Evolutionary conservation across 441 rosid genomes (phyloP), one percentile per base, ranked within the genome.

Genomic region (Bocquillonia castaneifolia): DNA sequence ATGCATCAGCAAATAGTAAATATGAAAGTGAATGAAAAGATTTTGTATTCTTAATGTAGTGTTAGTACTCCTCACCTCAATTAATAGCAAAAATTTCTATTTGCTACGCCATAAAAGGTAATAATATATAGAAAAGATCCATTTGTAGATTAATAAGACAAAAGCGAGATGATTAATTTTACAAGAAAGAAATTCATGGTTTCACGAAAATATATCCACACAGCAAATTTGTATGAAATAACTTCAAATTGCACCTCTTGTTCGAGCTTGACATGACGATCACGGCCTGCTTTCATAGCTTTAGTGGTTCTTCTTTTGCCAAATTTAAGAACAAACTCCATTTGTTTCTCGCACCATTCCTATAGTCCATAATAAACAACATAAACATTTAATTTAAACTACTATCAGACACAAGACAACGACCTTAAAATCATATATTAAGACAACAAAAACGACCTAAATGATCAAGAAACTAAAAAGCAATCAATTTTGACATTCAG

Each of bases 301-400:
- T 82, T 77, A 26, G 18, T 90, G 4, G 63, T 72, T 75, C 65
- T 79, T 55, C 65, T 79, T 73, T 69, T 71, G 23, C 86, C 84
- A 31, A 63, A 62, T 34, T 57, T 76, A 60, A 92, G 87, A 70
- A 6, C 45, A 78, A 74, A 81, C 83, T 92, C 91, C 90, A 81
- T 83, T 77, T 85, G 84, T 71, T 88, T 92, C 72, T 88, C 93
- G 65, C 98, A 92, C 98, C 98, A 92, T 78, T 92, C 96, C 95
- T 92, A 68, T 18, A 14, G 13, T 37, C 67, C 13, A 73, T 32
- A 12, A 51, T 3, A 48, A 23, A 18, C 14, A 29, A 39, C 20
- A 65, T 32, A 34, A 52, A 25, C 17, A 26, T 54, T 63, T 45
- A 10, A 17, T 36, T 56, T 13, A 1, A 39, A 2, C 18, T 42